A percentile compares a stretch with the other conserved stretches of the same genome.
phyloP scores from a whole-genome alignment of 768 basidiomycete genomes.

The Suillus americanus region DNA sequence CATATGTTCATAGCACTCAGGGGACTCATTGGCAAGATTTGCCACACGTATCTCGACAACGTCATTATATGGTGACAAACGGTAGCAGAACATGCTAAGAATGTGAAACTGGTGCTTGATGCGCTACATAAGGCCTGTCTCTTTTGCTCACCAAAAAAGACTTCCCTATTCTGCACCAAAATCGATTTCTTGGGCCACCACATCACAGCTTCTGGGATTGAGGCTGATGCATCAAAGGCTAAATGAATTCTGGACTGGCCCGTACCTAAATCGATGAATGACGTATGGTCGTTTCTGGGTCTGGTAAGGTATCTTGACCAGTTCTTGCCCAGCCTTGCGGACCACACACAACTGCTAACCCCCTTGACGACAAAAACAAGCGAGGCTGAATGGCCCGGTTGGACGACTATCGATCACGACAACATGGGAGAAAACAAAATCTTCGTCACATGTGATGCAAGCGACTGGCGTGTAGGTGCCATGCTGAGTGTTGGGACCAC shows the following conservation, averaged over 20 bases:
- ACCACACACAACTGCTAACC: conserved; percentile 7
- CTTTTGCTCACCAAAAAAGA: conserved; percentile 32
- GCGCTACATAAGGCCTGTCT: conserved; percentile 28
- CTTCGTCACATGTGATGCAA: conserved; percentile 12
- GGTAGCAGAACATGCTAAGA: conserved; percentile 31
- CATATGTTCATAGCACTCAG: conserved; percentile 34
- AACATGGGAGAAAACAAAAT: neutral
- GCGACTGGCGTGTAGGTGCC: neutral
- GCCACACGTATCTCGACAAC: conserved; percentile 29
- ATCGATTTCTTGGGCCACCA: conserved; percentile 29
- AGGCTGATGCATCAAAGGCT: conserved; percentile 25
- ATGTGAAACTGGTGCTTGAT: conserved; percentile 31
- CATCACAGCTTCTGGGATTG: conserved; percentile 26
- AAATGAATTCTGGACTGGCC: conserved; percentile 19
- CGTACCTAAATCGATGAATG: too few relatives aligned
- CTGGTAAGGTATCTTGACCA: neutral
- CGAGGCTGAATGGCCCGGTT: conserved; percentile 24
- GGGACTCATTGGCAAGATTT: conserved; percentile 32
- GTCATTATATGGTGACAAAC: conserved; percentile 34
- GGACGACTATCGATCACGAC: conserved; percentile 35
- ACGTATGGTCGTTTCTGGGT: too few relatives aligned
- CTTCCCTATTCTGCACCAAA: conserved; percentile 22
- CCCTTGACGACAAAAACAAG: conserved; percentile 18
- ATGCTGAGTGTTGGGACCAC: neutral
- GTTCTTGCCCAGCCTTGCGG: conserved; percentile 24